Base-by-base conservation (phyloP, 257 asterid species). In the Verbascum thapsus region DNA sequence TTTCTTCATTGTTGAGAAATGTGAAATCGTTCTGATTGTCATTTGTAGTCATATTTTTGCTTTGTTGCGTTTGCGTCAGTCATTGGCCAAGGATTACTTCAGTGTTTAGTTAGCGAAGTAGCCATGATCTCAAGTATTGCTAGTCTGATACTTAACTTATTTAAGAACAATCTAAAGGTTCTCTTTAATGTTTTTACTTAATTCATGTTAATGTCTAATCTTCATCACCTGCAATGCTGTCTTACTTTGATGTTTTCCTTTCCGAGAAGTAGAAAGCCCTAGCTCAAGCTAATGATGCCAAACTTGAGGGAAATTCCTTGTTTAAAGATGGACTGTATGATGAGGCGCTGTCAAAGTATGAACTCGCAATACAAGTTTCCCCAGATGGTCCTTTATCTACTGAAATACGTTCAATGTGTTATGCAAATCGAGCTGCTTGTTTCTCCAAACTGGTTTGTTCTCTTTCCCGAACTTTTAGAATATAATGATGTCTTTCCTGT, bases 351-450 rank as follows among this genome's bases (percentile, higher is more conserved):
- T 57, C 71, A 1, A 88, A 92, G 82, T 92, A 92, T 68, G 95
- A 82, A 63, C 68, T 72, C 63, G 97, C 99, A 11, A 66, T 92
- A 69, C 89, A 89, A 67, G 60, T 70, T 73, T 88, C 75, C 12
- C 76, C 87, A 10, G 85, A 78, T 74, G 76, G 74, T 48, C 78
- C 90, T 19, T 68, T 83, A n/a, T 77, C 94, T 22, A 72, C 57
- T 69, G 96, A 92, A 68, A 56, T 92, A 43, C 84, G 91, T 20
- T 85, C 99, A 0, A 77, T 87, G 10, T 89, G 94, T 77, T 72
- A 78, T 73, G 91, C 97, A 15, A 92, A 92, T 73, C 78, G 94
- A 6, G 99, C 91, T 41, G 95, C 96, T 43, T 92, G 99, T 79
- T 85, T 80, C 85, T 87, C 83, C 61, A 89, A 85, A 66, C 67